Evolutionary conservation across 345 rosid genomes (phyloP).

Genomic region (Salix brachista): DNA sequence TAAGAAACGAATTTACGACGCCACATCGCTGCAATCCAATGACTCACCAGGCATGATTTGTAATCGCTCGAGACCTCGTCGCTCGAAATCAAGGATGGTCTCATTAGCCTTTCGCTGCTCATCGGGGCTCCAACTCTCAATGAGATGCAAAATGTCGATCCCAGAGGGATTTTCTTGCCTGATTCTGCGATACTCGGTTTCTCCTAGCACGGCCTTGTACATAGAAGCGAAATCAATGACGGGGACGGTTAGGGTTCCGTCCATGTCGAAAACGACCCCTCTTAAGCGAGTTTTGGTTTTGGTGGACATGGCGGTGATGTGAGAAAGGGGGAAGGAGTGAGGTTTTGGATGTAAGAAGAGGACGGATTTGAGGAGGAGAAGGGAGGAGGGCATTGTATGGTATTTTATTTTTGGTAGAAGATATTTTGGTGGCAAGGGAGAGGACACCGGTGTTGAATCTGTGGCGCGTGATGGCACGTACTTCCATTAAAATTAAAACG

Average conservation of each 20-base stretch:
- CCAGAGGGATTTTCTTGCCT: constrained; percentile 69
- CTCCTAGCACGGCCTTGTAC: constrained; percentile 83
- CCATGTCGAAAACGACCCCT: constrained; percentile 35
- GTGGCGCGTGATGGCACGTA: no score
- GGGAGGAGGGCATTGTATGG: constrained; percentile 18
- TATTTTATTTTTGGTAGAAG: no score
- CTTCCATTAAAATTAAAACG: no score
- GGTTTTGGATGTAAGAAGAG: constrained; percentile 15
- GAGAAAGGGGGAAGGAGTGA: background rate
- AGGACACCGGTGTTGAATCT: no score
- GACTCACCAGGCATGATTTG: constrained; percentile 86
- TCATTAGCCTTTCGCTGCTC: constrained; percentile 56
- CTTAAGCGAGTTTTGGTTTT: constrained; percentile 19
- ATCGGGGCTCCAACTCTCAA: constrained; percentile 66
- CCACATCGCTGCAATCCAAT: background rate
- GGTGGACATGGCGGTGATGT: constrained; percentile 16
- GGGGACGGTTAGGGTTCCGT: constrained; percentile 90
- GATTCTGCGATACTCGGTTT: constrained; percentile 59
- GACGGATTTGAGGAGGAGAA: constrained; percentile 22
- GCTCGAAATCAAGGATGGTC: constrained; percentile 65
- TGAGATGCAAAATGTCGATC: constrained; percentile 73
- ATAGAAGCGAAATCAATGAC: constrained; percentile 84
- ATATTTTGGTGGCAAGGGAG: no score
- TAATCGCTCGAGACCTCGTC: constrained; percentile 69
- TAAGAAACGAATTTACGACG: background rate